Percentiles rank a stretch among this genome's conserved stretches.
These are phyloP conservation scores for Lindgomyces ingoldianus DNA, from an alignment of 495 filamentous ascomycete species.

Conservation along the genomic window DNA sequence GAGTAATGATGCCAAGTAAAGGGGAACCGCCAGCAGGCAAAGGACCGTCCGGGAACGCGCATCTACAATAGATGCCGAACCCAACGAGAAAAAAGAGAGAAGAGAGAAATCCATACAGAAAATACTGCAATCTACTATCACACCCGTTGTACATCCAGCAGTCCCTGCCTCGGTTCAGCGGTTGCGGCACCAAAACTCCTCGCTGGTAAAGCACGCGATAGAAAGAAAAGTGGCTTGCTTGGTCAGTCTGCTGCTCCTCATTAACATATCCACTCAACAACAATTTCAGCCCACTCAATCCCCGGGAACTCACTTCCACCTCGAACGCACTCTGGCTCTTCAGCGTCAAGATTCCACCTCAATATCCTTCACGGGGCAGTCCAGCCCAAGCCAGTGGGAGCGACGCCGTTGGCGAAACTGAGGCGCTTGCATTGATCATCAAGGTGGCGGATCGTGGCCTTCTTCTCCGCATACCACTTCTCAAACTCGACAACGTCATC, in stretches of 20 bases:
- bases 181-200: not conserved
- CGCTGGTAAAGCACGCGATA: not conserved
- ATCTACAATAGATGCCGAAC: not conserved
- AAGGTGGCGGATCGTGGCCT: constrained; percentile 7
- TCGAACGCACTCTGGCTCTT: not conserved
- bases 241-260: constrained; percentile 8
- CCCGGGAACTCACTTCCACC: not conserved
- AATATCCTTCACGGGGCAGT: constrained; percentile 29
- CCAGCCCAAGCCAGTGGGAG: constrained; percentile 29
- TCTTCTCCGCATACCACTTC: constrained; percentile 30
- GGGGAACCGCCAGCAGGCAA: not conserved
- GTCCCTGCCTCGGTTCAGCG: not conserved
- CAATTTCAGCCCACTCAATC: constrained; percentile 1
- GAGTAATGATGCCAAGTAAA: not conserved
- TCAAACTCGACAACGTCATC: constrained; percentile 22
- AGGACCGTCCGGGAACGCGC: not conserved
- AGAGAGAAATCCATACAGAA: not conserved
- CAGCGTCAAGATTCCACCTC: constrained; percentile 23
- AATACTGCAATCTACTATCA: not conserved
- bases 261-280: constrained; percentile 12
- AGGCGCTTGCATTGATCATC: constrained; percentile 15
- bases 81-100: not conserved
- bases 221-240: not conserved
- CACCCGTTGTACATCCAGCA: not conserved
- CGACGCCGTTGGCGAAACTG: constrained; percentile 12